Evolutionary conservation across 2,329 filamentous ascomycete species (phyloP), one percentile per base, ranked within the genome.

Genomic region (Celoporthe dispersa): DNA sequence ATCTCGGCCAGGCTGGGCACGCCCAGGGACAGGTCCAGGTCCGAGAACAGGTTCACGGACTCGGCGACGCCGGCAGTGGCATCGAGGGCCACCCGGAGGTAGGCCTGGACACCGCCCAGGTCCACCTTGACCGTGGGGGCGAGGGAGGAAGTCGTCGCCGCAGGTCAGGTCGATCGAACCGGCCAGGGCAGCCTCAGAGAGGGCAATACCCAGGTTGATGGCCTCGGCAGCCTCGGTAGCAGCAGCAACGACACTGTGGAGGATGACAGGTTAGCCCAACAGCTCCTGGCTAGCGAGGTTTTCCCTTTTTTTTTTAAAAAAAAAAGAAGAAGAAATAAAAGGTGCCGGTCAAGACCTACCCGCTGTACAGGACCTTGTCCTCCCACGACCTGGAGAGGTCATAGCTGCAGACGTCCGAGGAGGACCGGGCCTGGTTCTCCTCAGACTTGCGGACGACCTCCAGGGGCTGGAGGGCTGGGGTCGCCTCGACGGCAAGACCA

Each of bases 71-170:
- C 70, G 33, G 75, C 75, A 14, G 73, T 74, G 44, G 76, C 75
- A 16, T 67, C 66, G 28, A 78, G 59, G 64, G 76, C 75, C 22
- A 78, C 53, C 71, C 77, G 72, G 25, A 78, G 55, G 73, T 76
- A 73, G 37, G 74, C 74, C 72, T 75, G 55, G 57, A 78, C 59
- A n/a, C 76, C 76, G n/a, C 74, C 72, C 1, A 78, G 74, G 70
- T 94, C 94, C 72, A 95, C 92, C 69, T 94, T 91, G 71, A 72
- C 53, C 22, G 41, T 64, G 25, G 69, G 71, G 33, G 62, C 25
- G 60, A 70, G 41, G n/a, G 8, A 72, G 69, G 69, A 71, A 72
- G 44, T 53, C 35, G 28, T 57, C 66, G 44, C 37, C 66, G 53
- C 68, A 60, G 55, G 3, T 31, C 28, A 72, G 62, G 55, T 71